Evolutionary conservation across 352 stramenopile species (phyloP), one percentile per base, ranked within the genome.

Genomic region (Globisporangium echinulatum): DNA sequence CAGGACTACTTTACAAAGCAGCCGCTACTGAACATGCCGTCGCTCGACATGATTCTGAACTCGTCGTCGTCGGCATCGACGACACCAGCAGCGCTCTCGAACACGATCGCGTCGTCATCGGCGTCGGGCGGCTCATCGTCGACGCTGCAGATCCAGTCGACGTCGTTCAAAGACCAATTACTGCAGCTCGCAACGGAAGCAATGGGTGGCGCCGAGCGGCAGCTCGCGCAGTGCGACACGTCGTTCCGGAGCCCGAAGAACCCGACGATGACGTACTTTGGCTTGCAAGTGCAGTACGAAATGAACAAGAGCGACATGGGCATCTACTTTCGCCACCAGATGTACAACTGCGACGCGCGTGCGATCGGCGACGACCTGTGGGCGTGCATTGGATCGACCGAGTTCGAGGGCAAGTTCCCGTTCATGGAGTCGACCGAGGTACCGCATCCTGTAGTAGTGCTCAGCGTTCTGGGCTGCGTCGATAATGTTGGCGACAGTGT

Each of bases 1-100:
- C 85, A 95, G 69, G 85, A 95, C 67, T 95, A 95, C 67, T 95
- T 95, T 62, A 92, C 83, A 46, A 95, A 95, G 74, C 85, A 95
- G 71, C 85, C 85, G 49, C 71, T 95, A 49, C 77, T 95, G 54
- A 95, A 95, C 67, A 93, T 93, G 81, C 83, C 83, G 17, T 93
- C 83, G 25, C 64, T 93, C 44, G 83, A 93, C 54, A 79, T 93
- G 67, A 93, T 93, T 53, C 67, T 93, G 36, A 93, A 91, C 71
- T 88, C 80, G 56, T 86, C 79, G 43, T 84, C 78, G 1, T 85
- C 79, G 19, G 65, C 72, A 8, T 69, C 77, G 6, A 85, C 82
- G 3, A 84, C 76, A 10, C 79, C 82, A 0, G 66, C 70, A 4
- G 71, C 81, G 39, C 70, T 87, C 39, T 88, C 79, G 56, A 90